Conservation (phyloP, 495 filamentous ascomycete genomes). For the Podospora australis region DNA sequence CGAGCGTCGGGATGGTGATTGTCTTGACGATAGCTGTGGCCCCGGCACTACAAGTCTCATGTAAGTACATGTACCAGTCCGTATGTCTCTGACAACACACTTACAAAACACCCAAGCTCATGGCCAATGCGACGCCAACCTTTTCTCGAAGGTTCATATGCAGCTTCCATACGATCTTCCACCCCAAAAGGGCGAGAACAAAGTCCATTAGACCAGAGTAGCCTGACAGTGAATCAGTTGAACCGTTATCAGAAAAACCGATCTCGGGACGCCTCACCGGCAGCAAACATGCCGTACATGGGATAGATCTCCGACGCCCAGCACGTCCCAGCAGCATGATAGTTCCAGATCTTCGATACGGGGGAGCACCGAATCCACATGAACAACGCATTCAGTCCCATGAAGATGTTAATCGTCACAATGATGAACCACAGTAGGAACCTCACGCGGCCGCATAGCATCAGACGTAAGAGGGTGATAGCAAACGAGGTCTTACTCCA, state of each 20-base stretch:
- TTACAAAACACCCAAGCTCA: conserved; percentile 38
- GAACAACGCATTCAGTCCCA: conserved; percentile 29
- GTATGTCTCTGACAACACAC: no score
- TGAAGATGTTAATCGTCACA: conserved; percentile 26
- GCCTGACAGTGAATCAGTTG: conserved; percentile 9
- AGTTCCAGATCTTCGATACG: conserved; percentile 26
- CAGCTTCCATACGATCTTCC: conserved; percentile 27
- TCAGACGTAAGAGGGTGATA: conserved; percentile 27
- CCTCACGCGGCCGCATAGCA: conserved; percentile 9
- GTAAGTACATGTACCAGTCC: no score
- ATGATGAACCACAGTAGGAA: conserved; percentile 27
- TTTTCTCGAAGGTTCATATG: conserved; percentile 34
- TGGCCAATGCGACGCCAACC: conserved; percentile 31
- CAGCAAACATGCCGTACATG: conserved; percentile 22
- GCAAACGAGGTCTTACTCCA: conserved; percentile 36
- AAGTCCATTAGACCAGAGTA: conserved; percentile 34
- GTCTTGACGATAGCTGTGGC: conserved; percentile 26
- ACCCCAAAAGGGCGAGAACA: conserved; percentile 29
- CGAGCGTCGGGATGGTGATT: conserved; percentile 20
- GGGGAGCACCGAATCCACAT: conserved; percentile 31
- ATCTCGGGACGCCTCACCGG: conserved; percentile 9
- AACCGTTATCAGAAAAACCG: background rate
- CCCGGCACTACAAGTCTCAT: conserved; percentile 29
- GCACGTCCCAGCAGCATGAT: conserved; percentile 23
- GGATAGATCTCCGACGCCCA: conserved; percentile 20